Percentiles rank a stretch among this genome's conserved stretches.
phyloP scores from a whole-genome alignment of 495 filamentous ascomycete genomes.

The Gamarada debralockiae region DNA sequence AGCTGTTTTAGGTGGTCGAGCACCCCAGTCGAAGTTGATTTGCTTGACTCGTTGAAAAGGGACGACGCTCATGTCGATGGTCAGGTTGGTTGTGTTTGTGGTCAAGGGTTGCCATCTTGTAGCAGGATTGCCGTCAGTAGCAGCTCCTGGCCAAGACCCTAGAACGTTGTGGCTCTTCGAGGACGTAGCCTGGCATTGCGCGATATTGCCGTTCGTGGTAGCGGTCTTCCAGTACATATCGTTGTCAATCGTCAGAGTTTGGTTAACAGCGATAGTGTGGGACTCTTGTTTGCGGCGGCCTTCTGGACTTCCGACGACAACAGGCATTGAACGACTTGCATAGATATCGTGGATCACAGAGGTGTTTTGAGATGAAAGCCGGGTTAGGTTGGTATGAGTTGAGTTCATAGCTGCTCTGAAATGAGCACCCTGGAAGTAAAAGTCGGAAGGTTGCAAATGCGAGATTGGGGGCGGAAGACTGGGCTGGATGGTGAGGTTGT shows the following conservation, averaged over 20 bases:
- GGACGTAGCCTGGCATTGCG: conserved; percentile 57
- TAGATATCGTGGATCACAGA: conserved; percentile 28
- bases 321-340: conserved; percentile 41
- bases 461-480: conserved; percentile 46
- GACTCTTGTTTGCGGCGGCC: conserved; percentile 24
- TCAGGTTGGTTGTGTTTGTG: conserved; percentile 41
- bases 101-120: conserved; percentile 67
- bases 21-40: conserved; percentile 65
- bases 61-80: conserved; percentile 33
- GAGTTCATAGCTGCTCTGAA: conserved; percentile 57
- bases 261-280: conserved; percentile 42
- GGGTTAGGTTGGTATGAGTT: conserved; percentile 59
- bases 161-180: conserved; percentile 45
- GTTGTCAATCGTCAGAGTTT: conserved; percentile 54
- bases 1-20: conserved; percentile 51
- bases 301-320: conserved; percentile 37
- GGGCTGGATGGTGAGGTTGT: conserved; percentile 46
- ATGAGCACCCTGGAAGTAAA: conserved; percentile 64
- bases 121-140: conserved; percentile 61
- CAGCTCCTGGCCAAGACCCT: conserved; percentile 67
- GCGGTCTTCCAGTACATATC: conserved; percentile 35
- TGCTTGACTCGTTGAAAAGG: conserved; percentile 38
- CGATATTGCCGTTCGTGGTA: conserved; percentile 54
- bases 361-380: conserved; percentile 38
- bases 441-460: conserved; percentile 55